Evolutionary conservation across 192 early-diverging fungal genomes (phyloP).

Genomic region (Coemansia sp.): DNA sequence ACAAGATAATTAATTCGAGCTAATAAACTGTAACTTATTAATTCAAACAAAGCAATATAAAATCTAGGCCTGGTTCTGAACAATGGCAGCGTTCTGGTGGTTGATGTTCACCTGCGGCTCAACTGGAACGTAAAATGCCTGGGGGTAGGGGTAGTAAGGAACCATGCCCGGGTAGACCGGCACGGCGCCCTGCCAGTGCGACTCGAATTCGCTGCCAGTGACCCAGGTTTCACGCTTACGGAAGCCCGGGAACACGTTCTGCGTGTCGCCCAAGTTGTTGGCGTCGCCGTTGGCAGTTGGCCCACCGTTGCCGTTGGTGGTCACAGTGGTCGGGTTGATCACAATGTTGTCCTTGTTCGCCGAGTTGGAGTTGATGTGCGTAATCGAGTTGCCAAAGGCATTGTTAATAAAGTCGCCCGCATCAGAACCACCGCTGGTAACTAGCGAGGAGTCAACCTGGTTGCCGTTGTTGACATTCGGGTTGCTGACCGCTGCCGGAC

Average conservation of each 20-base stretch:
- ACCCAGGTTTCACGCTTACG: slow-evolving; percentile 15
- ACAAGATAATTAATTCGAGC: too few species aligned
- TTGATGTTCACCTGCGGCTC: slow-evolving; percentile 20
- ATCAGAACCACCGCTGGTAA: slow-evolving; percentile 5
- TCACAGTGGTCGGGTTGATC: slow-evolving; percentile 23
- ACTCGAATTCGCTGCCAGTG: slow-evolving; percentile 2
- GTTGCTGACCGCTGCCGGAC: slow-evolving; percentile 27
- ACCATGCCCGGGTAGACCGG: not conserved
- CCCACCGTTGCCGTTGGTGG: slow-evolving; percentile 28
- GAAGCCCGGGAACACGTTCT: slow-evolving; percentile 16
- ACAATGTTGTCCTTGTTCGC: slow-evolving; percentile 47
- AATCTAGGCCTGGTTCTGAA: slow-evolving; percentile 34
- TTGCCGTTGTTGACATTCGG: slow-evolving; percentile 35
- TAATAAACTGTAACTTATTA: not conserved
- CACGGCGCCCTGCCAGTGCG: slow-evolving; percentile 4
- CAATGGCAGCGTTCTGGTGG: slow-evolving; percentile 36
- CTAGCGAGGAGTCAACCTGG: slow-evolving; percentile 26
- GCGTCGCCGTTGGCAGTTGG: slow-evolving; percentile 25
- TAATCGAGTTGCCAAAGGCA: slow-evolving; percentile 29
- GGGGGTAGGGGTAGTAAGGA: not conserved
- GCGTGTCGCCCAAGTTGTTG: slow-evolving; percentile 29
- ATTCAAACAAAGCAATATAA: not conserved
- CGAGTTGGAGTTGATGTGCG: slow-evolving; percentile 33
- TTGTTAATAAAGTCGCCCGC: slow-evolving; percentile 22
- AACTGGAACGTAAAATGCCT: not conserved